These are phyloP conservation scores for Penicillium angulare DNA, from an alignment of 495 filamentous ascomycete genomes.

Conservation along the genomic window DNA sequence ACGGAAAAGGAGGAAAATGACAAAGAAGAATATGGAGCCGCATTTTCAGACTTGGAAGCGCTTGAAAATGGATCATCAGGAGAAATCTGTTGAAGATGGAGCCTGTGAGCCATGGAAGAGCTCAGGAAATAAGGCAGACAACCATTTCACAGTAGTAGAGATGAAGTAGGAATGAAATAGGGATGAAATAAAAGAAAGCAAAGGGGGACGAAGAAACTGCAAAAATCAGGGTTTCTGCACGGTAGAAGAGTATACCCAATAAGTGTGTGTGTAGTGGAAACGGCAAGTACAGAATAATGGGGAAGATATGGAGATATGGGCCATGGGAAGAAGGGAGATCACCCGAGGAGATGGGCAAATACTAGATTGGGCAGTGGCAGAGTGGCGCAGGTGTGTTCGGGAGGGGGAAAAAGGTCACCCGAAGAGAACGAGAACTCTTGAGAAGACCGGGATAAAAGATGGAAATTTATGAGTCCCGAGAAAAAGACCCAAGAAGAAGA, in stretches of 20 bases:
- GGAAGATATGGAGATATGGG: conserved; percentile 1
- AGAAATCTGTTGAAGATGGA: no score
- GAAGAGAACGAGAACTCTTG: background rate
- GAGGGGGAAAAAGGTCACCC: conserved; percentile 4
- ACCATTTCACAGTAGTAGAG: background rate
- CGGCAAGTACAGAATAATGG: conserved; percentile 12
- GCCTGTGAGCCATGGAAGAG: no score
- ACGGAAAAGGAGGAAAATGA: background rate
- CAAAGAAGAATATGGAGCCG: no score
- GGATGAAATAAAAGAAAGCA: background rate
- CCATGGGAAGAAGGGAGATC: conserved; percentile 21
- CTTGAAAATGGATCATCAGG: no score
- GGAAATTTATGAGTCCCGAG: no score
- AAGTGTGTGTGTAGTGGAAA: conserved; percentile 4
- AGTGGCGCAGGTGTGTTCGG: conserved; percentile 11
- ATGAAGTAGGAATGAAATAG: background rate
- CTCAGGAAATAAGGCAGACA: background rate
- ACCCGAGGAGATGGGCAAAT: conserved; percentile 10
- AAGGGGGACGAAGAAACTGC: background rate
- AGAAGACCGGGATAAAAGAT: background rate
- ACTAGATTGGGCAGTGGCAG: no score
- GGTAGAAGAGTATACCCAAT: background rate
- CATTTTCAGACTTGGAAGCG: no score
- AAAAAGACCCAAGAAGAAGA: background rate
- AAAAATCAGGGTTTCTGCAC: conserved; percentile 6